These are phyloP conservation scores for Crithidia acanthocephali DNA, from an alignment of 208 protist genomes.

Conservation along the genomic window DNA sequence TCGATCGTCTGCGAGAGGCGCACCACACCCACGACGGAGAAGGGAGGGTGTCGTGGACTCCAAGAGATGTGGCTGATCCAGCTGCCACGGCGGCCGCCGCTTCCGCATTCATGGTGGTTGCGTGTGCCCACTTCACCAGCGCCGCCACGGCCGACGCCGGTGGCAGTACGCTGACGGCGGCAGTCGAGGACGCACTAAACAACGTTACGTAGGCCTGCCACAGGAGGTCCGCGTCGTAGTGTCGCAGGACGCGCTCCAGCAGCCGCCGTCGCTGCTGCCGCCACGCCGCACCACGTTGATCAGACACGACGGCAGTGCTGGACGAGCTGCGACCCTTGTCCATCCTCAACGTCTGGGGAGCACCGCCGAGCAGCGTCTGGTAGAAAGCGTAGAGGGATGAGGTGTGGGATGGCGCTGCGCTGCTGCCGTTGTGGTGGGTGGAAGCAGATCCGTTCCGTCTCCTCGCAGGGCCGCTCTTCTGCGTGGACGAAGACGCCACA, in stretches of 20 bases:
- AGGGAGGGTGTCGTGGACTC: too few species aligned
- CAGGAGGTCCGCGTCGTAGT: slow-evolving; percentile 32
- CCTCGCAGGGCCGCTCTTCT: not conserved
- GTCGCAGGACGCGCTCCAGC: slow-evolving; percentile 26
- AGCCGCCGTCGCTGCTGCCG: slow-evolving; percentile 28
- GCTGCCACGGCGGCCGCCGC: not conserved
- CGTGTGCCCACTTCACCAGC: slow-evolving; percentile 23
- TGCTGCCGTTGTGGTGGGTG: not conserved
- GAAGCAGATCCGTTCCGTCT: not conserved
- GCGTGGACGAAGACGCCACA: not conserved
- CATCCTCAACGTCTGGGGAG: not conserved
- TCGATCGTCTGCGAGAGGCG: not conserved
- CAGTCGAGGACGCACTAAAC: slow-evolving; percentile 20
- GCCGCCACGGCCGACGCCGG: slow-evolving; percentile 27
- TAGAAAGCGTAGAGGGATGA: slow-evolving; percentile 4
- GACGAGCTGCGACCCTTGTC: not conserved
- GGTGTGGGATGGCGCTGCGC: not conserved
- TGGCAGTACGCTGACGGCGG: slow-evolving; percentile 2
- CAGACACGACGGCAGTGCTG: not conserved
- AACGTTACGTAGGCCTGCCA: slow-evolving; percentile 42
- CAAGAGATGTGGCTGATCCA: too few species aligned
- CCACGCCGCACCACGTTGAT: slow-evolving; percentile 8
- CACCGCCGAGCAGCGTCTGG: not conserved
- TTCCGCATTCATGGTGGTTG: not conserved
- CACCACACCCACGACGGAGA: slow-evolving; percentile 31